Conservation (phyloP, 495 filamentous ascomycete genomes). For the Hyaloscypha hepaticicola region DNA sequence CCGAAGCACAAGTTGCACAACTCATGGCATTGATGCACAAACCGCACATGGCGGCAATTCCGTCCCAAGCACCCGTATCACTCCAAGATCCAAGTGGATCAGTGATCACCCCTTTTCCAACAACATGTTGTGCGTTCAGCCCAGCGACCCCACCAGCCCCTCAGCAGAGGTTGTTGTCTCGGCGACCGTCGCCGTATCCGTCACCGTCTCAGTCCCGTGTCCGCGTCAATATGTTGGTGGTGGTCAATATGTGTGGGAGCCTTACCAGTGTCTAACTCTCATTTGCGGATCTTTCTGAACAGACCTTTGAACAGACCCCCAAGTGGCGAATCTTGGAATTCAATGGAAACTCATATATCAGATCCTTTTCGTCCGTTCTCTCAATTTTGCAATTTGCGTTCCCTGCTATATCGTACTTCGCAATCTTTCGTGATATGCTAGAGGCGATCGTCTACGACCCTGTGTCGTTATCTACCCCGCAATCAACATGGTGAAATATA, state of each 20-base stretch:
- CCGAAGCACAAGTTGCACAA: too few relatives aligned
- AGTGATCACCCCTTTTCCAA: too few relatives aligned
- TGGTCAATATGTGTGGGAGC: neutral
- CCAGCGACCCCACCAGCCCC: too few relatives aligned
- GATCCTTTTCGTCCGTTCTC: neutral
- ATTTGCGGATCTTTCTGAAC: neutral
- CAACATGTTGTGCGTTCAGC: too few relatives aligned
- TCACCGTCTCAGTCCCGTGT: neutral
- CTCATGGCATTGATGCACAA: too few relatives aligned
- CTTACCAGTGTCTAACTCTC: neutral
- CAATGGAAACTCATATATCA: neutral
- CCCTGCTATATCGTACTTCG: neutral
- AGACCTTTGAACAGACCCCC: too few relatives aligned
- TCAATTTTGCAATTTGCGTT: too few relatives aligned
- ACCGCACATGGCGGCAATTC: too few relatives aligned
- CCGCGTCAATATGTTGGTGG: neutral
- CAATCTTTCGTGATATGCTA: neutral
- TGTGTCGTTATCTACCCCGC: neutral
- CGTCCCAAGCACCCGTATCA: too few relatives aligned
- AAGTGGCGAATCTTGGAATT: neutral
- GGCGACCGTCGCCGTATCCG: neutral
- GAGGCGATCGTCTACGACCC: neutral
- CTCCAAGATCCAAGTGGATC: too few relatives aligned
- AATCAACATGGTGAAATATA: slow-evolving; percentile 3
- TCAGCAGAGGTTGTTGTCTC: neutral